These are phyloP conservation scores for Chaetomiaceae sp. DNA, from an alignment of 2,329 filamentous ascomycete species.

Conservation along the genomic window DNA sequence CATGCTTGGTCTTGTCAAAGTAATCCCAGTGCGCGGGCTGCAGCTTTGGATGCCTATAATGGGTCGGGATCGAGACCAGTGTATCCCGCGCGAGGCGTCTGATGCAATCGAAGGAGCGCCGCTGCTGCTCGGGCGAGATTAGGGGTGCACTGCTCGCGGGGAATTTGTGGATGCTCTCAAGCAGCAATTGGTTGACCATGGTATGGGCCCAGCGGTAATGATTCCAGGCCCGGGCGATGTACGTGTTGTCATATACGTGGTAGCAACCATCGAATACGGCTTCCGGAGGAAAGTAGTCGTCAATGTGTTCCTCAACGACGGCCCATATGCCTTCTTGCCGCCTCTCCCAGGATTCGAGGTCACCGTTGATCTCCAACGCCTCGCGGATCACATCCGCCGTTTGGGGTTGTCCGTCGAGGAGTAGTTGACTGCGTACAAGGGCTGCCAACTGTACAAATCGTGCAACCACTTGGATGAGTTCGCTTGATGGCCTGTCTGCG, in stretches of 20 bases:
- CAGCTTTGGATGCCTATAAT: constrained; percentile 49
- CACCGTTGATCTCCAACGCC: constrained; percentile 38
- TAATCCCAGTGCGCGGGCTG: constrained; percentile 25
- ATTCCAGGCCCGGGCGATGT: constrained; percentile 53
- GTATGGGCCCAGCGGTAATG: constrained; percentile 58
- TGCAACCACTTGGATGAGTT: constrained; percentile 40
- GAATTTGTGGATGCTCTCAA: constrained; percentile 37
- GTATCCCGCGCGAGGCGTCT: constrained; percentile 40
- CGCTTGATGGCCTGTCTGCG: constrained; percentile 37
- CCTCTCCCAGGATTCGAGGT: constrained; percentile 39
- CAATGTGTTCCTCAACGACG: constrained; percentile 33
- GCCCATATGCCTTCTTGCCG: constrained; percentile 34
- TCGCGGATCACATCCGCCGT: constrained; percentile 37
- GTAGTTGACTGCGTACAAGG: constrained; percentile 32
- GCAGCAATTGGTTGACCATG: constrained; percentile 47
- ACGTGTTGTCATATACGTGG: constrained; percentile 52
- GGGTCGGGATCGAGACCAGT: constrained; percentile 44
- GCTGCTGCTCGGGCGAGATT: constrained; percentile 31
- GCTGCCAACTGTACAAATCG: constrained; percentile 39
- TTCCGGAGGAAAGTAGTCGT: constrained; percentile 33
- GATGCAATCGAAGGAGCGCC: constrained; percentile 34
- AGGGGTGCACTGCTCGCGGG: constrained; percentile 36
- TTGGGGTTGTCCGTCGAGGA: constrained; percentile 37
- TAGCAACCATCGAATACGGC: constrained; percentile 50
- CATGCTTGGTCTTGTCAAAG: constrained; percentile 37